Evolutionary conservation across 139 green algal species (phyloP).

Genomic region (Asterochloris erici): DNA sequence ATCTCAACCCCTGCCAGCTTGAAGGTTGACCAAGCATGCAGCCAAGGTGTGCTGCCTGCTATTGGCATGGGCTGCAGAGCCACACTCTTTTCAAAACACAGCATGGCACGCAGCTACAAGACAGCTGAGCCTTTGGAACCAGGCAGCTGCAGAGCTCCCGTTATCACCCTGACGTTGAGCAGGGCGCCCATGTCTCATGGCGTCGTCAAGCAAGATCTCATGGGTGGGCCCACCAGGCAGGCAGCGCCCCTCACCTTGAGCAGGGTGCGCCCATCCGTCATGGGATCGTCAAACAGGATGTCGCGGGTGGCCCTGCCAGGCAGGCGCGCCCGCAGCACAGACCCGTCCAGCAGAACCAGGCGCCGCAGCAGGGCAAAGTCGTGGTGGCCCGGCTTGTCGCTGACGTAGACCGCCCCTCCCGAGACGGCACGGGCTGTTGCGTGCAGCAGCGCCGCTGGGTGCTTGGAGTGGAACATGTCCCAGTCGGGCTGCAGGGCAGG

Average conservation of each 20-base stretch:
- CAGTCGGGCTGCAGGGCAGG: constrained; percentile 23
- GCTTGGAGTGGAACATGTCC: constrained; percentile 53
- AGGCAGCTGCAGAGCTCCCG: too few relatives aligned
- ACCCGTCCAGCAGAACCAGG: constrained; percentile 69
- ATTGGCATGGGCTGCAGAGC: too few relatives aligned
- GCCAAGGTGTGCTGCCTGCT: too few relatives aligned
- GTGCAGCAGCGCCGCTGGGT: constrained; percentile 46
- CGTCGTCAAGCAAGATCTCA: constrained; percentile 87
- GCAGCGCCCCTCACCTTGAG: constrained; percentile 62
- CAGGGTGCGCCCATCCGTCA: constrained; percentile 67
- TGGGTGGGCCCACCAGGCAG: constrained; percentile 66
- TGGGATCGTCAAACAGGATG: constrained; percentile 83
- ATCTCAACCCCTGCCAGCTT: too few relatives aligned
- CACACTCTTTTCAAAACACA: too few relatives aligned
- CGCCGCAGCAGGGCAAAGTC: constrained; percentile 70
- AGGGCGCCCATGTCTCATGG: constrained; percentile 67
- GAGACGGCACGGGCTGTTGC: constrained; percentile 49
- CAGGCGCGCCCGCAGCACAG: constrained; percentile 55
- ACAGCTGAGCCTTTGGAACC: too few relatives aligned
- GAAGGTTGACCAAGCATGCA: too few relatives aligned
- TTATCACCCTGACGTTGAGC: constrained; percentile 52
- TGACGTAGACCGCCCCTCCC: constrained; percentile 80
- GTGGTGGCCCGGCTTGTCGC: constrained; percentile 82
- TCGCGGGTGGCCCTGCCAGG: constrained; percentile 88
- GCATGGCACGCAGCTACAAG: too few relatives aligned